Evolutionary conservation across 2,329 filamentous ascomycete species (phyloP).

Genomic region (Emmonsiellopsis sp.): DNA sequence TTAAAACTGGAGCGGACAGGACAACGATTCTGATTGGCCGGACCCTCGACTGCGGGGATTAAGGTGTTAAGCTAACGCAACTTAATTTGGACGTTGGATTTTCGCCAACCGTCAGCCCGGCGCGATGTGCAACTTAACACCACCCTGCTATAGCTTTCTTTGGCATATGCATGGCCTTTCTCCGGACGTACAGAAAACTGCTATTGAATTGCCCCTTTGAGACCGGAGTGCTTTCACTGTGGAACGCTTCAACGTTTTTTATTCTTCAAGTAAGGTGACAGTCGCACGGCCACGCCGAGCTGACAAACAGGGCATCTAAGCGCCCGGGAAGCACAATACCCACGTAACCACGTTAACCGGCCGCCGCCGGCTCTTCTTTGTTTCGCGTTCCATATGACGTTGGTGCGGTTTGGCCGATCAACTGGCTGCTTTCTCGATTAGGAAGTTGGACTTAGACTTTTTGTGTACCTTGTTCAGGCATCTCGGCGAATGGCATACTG

Average conservation of each 20-base stretch:
- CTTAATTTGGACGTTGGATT: constrained; percentile 3
- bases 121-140: neutral
- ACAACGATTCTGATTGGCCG: neutral
- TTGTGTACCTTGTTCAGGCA: neutral
- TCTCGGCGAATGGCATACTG: neutral
- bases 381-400: neutral
- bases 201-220: constrained; percentile 1
- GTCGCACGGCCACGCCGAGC: neutral
- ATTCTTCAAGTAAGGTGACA: neutral
- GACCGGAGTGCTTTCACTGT: neutral
- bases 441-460: neutral
- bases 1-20: neutral
- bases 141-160: neutral
- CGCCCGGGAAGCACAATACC: neutral
- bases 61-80: neutral
- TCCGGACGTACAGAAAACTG: neutral
- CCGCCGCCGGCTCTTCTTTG: neutral
- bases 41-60: neutral
- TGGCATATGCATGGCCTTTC: constrained; percentile 1
- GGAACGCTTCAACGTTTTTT: neutral
- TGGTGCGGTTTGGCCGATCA: neutral
- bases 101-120: neutral
- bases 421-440: neutral
- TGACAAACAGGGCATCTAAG: neutral
- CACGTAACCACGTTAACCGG: neutral